Evolutionary conservation across 495 filamentous ascomycete genomes (phyloP), one percentile per base, ranked within the genome.

Genomic region (Penicillium paradoxum): DNA sequence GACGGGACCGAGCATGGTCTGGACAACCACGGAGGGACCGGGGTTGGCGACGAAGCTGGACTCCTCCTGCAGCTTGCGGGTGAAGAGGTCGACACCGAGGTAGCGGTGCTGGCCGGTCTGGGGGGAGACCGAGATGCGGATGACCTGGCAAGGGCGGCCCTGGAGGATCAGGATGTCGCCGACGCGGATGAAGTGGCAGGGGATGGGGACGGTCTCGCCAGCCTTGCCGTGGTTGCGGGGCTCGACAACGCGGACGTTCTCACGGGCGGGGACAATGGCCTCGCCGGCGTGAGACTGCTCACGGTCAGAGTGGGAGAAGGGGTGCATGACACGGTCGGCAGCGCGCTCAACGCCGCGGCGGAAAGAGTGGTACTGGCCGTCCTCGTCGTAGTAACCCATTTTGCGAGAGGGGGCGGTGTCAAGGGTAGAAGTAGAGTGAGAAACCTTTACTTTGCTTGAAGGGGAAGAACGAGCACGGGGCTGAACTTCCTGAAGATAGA

Each of bases 361-460:
- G 85, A 96, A 85, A 53, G 88, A 92, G 79, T 96, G 91, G 77
- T 96, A 90, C 64, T 90, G 85, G 74, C 91, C 91, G 82, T 92
- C 87, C 77, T 95, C 89, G 88, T 96, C 91, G 90, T 95, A 96
- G 83, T 96, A 97, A 80, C 90, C 91, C 91, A 97, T 97, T 71
- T 89, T 88, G 75, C 76, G 74, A 76, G 62, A 44, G 44, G 69
- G 65, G 48, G 63, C 57, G 56, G 54, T 38, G 33, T 59, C 53
- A 45, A 57, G 71, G 57, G 61, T 69, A 7, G 71, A 56, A 40
- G 71, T 72, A 58, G 71, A 56, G 56, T 69, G 56, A 49, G 57
- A 34, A 49, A 61, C 59, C 57, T 70, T 63, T 43, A 69, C 54
- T 21, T 71, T 56, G 55, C 71, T 60, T 61, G 57, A 65, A 53